Conservation (phyloP, 495 filamentous ascomycete genomes). For the Penicillium robsamsonii region DNA sequence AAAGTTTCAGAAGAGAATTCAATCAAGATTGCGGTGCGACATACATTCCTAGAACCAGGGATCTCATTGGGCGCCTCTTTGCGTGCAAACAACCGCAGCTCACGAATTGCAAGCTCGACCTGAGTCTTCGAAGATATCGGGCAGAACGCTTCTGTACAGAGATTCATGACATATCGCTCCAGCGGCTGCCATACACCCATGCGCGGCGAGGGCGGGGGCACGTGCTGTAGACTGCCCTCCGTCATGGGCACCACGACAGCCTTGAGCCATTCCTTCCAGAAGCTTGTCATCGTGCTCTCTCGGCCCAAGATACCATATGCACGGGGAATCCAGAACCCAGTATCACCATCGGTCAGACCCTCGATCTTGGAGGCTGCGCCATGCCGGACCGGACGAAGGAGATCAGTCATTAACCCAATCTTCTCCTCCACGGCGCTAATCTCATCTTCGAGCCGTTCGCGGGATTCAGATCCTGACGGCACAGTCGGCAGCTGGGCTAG, state of each 20-base stretch:
- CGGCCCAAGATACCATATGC: slow-evolving; percentile 91
- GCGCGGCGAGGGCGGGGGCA: slow-evolving; percentile 83
- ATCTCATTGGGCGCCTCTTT: slow-evolving; percentile 94
- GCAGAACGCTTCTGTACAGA: slow-evolving; percentile 91
- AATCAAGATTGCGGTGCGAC: slow-evolving; percentile 10
- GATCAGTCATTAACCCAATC: slow-evolving; percentile 93
- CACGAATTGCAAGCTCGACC: slow-evolving; percentile 86
- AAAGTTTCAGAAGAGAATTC: background rate
- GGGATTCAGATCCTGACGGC: slow-evolving; percentile 72
- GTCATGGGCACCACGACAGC: slow-evolving; percentile 93
- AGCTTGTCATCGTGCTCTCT: slow-evolving; percentile 77
- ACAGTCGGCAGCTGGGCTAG: slow-evolving; percentile 77
- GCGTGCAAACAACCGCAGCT: slow-evolving; percentile 86
- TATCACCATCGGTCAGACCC: slow-evolving; percentile 92
- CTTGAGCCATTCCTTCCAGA: slow-evolving; percentile 99
- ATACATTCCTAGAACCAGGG: slow-evolving; percentile 77
- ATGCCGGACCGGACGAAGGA: slow-evolving; percentile 87
- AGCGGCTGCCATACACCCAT: slow-evolving; percentile 96
- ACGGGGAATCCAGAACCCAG: slow-evolving; percentile 92
- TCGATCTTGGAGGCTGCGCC: slow-evolving; percentile 96
- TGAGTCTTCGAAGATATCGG: slow-evolving; percentile 92
- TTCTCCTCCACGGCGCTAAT: slow-evolving; percentile 97
- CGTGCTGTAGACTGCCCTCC: slow-evolving; percentile 75
- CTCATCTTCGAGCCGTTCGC: slow-evolving; percentile 85
- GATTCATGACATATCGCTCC: slow-evolving; percentile 95